These are phyloP conservation scores for Colletotrichum sp. DNA, from an alignment of 2,329 filamentous ascomycete species.

Conservation along the genomic window DNA sequence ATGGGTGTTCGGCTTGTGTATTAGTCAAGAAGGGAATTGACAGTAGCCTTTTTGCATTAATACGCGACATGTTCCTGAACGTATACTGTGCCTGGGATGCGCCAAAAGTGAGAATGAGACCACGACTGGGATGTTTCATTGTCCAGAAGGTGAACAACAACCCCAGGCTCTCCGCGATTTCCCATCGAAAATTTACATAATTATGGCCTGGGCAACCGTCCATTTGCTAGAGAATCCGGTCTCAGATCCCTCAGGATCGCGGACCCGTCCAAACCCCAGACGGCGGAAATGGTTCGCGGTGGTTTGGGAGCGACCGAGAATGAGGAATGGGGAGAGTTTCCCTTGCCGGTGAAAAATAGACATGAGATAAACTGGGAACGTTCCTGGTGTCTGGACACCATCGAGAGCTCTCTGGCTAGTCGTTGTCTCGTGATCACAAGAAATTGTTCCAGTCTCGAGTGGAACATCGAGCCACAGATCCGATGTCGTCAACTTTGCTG, in stretches of 20 bases:
- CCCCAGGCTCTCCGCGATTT: not conserved
- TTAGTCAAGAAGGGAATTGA: not conserved
- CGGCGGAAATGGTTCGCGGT: not conserved
- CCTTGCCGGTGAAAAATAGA: not conserved
- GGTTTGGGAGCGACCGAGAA: not conserved
- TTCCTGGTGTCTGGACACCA: not conserved
- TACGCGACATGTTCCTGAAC: not conserved
- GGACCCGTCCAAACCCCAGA: not conserved
- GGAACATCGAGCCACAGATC: not conserved
- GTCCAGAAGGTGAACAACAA: not conserved
- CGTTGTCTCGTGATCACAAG: not conserved
- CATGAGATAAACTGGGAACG: not conserved
- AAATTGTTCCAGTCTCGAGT: not conserved
- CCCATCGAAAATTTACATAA: not conserved
- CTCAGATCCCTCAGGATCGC: not conserved
- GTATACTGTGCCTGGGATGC: not conserved
- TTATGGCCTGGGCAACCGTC: not conserved
- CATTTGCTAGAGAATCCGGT: not conserved
- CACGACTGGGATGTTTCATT: not conserved
- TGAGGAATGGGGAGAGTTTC: not conserved
- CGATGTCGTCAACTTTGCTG: not conserved
- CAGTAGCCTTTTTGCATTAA: not conserved
- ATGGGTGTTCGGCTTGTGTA: not conserved
- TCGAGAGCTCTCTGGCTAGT: not conserved
- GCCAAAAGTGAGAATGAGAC: not conserved